A percentile compares a stretch with the other conserved stretches of the same genome.
These are phyloP conservation scores for Colletotrichum agaves DNA, from an alignment of 2,329 filamentous ascomycete genomes.

Conservation along the genomic window DNA sequence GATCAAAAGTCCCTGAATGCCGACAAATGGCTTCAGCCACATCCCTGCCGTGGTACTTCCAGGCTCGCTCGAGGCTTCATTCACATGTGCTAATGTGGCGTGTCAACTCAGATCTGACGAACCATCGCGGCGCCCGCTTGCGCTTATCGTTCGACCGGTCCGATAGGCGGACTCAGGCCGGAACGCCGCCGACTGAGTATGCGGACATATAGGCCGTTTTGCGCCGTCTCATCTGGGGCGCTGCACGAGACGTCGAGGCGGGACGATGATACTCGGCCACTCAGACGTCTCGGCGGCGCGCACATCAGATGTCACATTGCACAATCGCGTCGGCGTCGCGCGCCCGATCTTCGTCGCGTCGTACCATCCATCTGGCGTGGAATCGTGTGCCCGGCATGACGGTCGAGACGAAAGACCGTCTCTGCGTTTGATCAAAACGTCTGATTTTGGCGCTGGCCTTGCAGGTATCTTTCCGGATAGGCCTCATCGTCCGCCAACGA, in stretches of 20 bases:
- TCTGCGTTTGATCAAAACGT: neutral
- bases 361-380: neutral
- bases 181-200: neutral
- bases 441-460: slow-evolving; percentile 4
- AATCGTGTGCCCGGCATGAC: neutral
- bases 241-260: neutral
- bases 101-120: neutral
- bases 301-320: neutral
- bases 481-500: neutral
- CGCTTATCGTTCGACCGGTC: neutral
- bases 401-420: neutral
- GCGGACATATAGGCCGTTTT: neutral
- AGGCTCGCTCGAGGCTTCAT: neutral
- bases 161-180: neutral
- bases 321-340: slow-evolving; percentile 16
- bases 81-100: neutral
- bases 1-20: neutral
- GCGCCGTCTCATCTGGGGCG: neutral
- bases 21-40: neutral
- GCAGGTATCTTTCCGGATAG: neutral
- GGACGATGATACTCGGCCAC: neutral
- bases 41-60: neutral
- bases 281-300: slow-evolving; percentile 11
- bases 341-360: neutral
- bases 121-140: neutral